Evolutionary conservation across 495 filamentous ascomycete genomes (phyloP), one percentile per base, ranked within the genome.

Genomic region (Lepraria neglecta): DNA sequence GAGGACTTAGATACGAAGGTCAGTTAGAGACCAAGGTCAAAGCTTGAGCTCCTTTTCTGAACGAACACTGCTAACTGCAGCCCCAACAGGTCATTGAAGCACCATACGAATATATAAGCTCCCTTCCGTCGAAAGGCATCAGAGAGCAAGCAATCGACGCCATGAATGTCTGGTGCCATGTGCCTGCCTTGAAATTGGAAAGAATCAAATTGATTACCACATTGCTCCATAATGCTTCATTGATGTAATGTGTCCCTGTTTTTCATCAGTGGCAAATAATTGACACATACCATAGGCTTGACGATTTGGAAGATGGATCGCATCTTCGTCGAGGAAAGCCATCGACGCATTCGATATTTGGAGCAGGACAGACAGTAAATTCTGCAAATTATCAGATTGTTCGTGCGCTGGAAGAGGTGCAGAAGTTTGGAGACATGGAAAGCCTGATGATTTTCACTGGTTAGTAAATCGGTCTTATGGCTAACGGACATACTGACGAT

Each of bases 381-480:
- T 69, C 69, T 19, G 78, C 80, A 9, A 82, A 77, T 55, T 82
- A 74, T 59, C 62, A 73, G 54, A 75, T 75, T 67, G 71, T 78
- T 50, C 66, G 68, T 40, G 77, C 76, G 5, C 63, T 78, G 30
- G 63, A 61, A 24, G 47, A 69, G 28, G 51, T 67, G 40, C 46
- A 56, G 42, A 55, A 19, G 38, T 64, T 68, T 12, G 64, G 59
- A 40, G 51, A 64, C 55, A 57, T 30, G 28, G 48, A 35, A 38
- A 31, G 48, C 40, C n/a, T 62, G n/a, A 35, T 33, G 3, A 61
- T 64, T 15, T 67, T 69, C 28, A 62, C 24, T 24, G 24, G 24
- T 24, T 24, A 24, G 24, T 24, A 24, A 24, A 24, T 24, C 24
- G 24, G 2, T 2, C 24, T 24, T 24, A 24, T 24, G 24, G 24